Base-by-base conservation (phyloP, 176 grass and related monocot genomes). In the Saccharum officinarum region DNA sequence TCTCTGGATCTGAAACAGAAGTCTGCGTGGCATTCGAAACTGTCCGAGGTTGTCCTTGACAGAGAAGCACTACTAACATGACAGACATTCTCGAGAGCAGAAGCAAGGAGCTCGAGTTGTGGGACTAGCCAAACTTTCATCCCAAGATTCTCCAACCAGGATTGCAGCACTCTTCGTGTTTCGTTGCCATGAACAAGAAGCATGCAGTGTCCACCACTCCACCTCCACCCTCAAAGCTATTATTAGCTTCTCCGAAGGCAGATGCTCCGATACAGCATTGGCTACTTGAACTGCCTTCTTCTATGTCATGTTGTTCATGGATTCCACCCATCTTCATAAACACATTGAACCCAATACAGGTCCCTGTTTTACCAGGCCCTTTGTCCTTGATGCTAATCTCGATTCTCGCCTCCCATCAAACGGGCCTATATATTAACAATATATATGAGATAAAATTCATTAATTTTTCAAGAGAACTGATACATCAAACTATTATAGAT, bases 351-450 rank as follows among this genome's bases (percentile, higher is more conserved):
- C 71, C 87, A 46, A 97, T 87, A 64, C 95, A 94, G 40, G 88
- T 91, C 66, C 95, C 95, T 2, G 26, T 42, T 79, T 92, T 80
- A 73, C 80, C 81, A 7, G 64, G 83, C 33, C 82, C 83, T 61
- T 89, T 91, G 23, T 97, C 92, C 64, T 87, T 76, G 62, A 97
- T 94, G 64, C 78, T 91, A n/a, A 97, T 97, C 73, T 97, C 92
- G 8, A n/a, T 94, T 97, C 73, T 97, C 92, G 8, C 95, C 95
- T n/a, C 95, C 92, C 95, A 94, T 92, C 33, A 97, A 3, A 22
- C 54, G 54, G 7, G 22, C 54, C 50, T 16, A 52, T 55, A 54
- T 54, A 20, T 0, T 2, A 42, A 42, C 1, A 10, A 52, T 52
- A 14, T 7, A 6, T 54, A 54, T 54, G 50, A 54, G 20, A 54